Base-by-base conservation (phyloP, 2,329 filamentous ascomycete species). In the Trichoderma citrinoviride region DNA sequence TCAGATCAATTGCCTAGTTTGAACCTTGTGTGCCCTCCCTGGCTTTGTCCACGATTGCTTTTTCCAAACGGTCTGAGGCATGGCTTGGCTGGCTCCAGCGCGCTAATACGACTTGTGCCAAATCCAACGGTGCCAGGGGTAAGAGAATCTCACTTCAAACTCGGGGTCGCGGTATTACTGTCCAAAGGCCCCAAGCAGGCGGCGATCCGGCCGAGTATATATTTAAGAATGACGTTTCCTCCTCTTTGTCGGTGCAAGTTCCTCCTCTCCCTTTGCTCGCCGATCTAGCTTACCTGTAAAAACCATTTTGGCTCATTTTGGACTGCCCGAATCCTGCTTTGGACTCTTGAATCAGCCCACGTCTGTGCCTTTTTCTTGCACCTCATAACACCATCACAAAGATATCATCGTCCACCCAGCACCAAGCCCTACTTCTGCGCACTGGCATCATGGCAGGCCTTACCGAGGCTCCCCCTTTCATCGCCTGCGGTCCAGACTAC, bases 221-320 rank as follows among this genome's bases (percentile, higher is more conserved):
- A 55, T 63, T 63, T 56, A 63, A 40, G 17, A 63, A 63, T 56
- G 61, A 63, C 52, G 61, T 63, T 55, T 56, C 61, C 61, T 46
- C 61, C 58, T 62, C 19, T 33, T 62, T 23, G 2, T 15, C 7
- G 14, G 21, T 44, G 40, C n/a, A 1, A 1, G 7, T 14, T 37
- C n/a, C 2, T 29, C n/a, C 25, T 33, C 25, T 15, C 10, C 33
- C 7, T 7, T 23, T 33, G 37, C 29, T 7, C 29, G 27, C 0
- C 41, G 40, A 54, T 54, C 58, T 54, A 17, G 23, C 25, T 25
- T 2, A n/a, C n/a, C 10, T 23, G 43, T 8, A 37, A 33, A 33
- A 14, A 12, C 33, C 7, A 37, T 8, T 37, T 37, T 29, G 43
- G 52, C 29, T 56, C 25, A 21, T 25, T 19, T 23, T 41, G 7